Base-by-base conservation (phyloP, 1,284 basidiomycete species). In the Phaffia rhodozyma region DNA sequence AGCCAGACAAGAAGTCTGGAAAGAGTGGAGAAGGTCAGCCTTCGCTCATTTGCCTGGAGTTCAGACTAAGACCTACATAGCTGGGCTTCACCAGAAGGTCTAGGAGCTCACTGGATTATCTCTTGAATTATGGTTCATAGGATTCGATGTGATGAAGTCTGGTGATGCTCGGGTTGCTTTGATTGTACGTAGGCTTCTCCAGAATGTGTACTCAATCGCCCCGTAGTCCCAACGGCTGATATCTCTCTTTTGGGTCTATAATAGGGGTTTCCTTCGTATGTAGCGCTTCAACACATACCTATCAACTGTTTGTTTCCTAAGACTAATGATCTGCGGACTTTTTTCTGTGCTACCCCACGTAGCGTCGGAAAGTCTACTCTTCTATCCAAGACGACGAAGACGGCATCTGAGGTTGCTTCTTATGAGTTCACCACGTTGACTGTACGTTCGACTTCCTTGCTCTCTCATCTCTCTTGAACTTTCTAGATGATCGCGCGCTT, bases 341-440 rank as follows among this genome's bases (percentile, higher is more conserved):
- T 53, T 20, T 20, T 20, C 11, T 18, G 5, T 11, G 52, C 6
- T 53, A 27, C 6, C 2, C 30, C 2, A 18, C 18, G 18, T 11
- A 53, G 25, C 13, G 92, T 97, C 56, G 92, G 92, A 75, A 93
- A 91, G 84, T 94, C 91, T 9, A 97, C 93, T 0, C 80, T 98
- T 53, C 80, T 98, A 34, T 87, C 84, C 72, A 97, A 94, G 76
- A 84, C 86, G 67, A 98, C 94, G 0, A 86, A 93, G 69, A 98
- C 96, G 0, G 79, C 84, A 60, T 92, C 89, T 1, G 87, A 87
- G 70, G 79, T 89, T 0, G 94, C 93, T 13, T 89, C 91, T 11
- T 97, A 98, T 74, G 93, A 97, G 74, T 97, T 96, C 77, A 97
- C 92, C 0, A 94, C 90, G 3, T 80, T 93, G 48, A 92, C 91